Conservation (phyloP, 108 stramenopile species). For the Cyclotella distinguenda region DNA sequence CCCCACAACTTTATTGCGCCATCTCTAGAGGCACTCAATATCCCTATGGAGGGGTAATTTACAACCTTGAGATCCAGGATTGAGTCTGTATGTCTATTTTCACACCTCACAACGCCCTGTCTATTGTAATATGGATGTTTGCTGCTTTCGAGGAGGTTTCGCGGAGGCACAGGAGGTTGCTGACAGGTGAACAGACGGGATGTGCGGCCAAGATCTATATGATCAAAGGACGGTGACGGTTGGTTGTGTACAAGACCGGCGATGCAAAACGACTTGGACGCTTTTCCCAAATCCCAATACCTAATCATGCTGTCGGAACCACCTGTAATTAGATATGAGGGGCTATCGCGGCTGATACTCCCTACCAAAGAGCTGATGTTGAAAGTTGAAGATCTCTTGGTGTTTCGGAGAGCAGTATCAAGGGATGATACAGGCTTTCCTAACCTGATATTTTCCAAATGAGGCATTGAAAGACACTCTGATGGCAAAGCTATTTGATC, state of each 20-base stretch:
- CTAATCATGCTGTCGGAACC: conserved; percentile 82
- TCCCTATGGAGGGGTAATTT: conserved; percentile 55
- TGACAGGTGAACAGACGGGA: conserved; percentile 72
- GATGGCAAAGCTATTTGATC: conserved; percentile 42
- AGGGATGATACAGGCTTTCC: conserved; percentile 17
- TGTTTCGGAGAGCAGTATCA: conserved; percentile 21
- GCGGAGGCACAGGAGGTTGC: conserved; percentile 51
- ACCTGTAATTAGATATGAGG: conserved; percentile 87
- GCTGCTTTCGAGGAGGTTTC: conserved; percentile 48
- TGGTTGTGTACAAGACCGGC: conserved; percentile 65
- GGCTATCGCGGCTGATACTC: conserved; percentile 62
- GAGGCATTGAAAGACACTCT: conserved; percentile 39
- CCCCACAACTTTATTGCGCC: conserved; percentile 76
- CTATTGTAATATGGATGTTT: conserved; percentile 37
- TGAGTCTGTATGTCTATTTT: conserved; percentile 59
- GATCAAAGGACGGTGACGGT: conserved; percentile 70
- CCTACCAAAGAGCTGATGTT: conserved; percentile 80
- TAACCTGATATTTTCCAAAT: conserved; percentile 45
- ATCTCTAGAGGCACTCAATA: conserved; percentile 72
- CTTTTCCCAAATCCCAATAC: conserved; percentile 86
- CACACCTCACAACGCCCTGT: conserved; percentile 40
- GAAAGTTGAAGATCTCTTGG: conserved; percentile 15
- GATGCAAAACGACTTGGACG: conserved; percentile 84
- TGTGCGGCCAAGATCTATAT: conserved; percentile 51
- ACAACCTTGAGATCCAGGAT: conserved; percentile 75